Evolutionary conservation across 1,139 yeast genomes (phyloP).

Genomic region (Fermentozyma sake): DNA sequence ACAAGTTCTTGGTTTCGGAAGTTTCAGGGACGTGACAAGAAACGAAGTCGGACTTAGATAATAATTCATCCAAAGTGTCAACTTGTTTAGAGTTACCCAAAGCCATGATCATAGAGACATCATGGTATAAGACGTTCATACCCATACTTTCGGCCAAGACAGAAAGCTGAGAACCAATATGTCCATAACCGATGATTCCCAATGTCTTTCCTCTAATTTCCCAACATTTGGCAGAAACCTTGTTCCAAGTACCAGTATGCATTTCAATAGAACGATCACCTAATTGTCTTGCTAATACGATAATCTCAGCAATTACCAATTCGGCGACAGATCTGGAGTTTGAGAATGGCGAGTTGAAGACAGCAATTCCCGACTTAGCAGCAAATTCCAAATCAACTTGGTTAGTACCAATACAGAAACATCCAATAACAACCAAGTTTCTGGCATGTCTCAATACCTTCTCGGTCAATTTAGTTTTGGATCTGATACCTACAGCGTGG

Average conservation of each 20-base stretch:
- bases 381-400: constrained; percentile 94
- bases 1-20: constrained; percentile 84
- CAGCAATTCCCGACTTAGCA: constrained; percentile 90
- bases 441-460: constrained; percentile 79
- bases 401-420: constrained; percentile 99
- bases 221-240: constrained; percentile 94
- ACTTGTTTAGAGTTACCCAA: constrained; percentile 97
- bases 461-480: constrained; percentile 86
- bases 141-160: constrained; percentile 98
- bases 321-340: constrained; percentile 99
- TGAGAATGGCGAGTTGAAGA: constrained; percentile 97
- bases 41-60: constrained; percentile 80
- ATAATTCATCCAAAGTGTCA: constrained; percentile 73
- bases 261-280: constrained; percentile 96
- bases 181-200: constrained; percentile 97
- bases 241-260: constrained; percentile 98
- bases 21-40: constrained; percentile 95
- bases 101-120: constrained; percentile 88
- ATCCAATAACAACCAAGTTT: constrained; percentile 87
- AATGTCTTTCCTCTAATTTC: constrained; percentile 98
- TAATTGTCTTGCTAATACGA: constrained; percentile 90
- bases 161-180: constrained; percentile 94
- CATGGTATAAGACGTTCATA: constrained; percentile 93
- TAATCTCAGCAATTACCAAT: constrained; percentile 91
- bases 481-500: constrained; percentile 96